These are phyloP conservation scores for Clitopilus passeckerianus DNA, from an alignment of 768 basidiomycete genomes.

Conservation along the genomic window DNA sequence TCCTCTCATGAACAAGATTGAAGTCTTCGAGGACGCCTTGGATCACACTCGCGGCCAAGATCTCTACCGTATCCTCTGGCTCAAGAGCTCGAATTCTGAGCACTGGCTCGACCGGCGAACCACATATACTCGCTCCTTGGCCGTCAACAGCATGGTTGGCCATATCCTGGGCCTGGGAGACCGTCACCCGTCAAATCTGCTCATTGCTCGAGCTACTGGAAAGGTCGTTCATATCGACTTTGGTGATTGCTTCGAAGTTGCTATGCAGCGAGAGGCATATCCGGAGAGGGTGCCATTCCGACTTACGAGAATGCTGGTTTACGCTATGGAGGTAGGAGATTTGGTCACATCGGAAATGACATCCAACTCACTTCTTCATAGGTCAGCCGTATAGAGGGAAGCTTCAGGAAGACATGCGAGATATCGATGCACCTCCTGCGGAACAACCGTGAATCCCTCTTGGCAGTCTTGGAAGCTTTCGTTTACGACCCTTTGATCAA, in stretches of 20 bases:
- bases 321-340: constrained; percentile 87
- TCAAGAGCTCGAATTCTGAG: constrained; percentile 90
- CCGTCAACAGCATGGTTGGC: constrained; percentile 95
- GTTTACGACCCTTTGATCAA: constrained; percentile 98
- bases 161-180: constrained; percentile 94
- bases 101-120: constrained; percentile 95
- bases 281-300: constrained; percentile 97
- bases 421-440: constrained; percentile 92
- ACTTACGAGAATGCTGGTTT: constrained; percentile 91
- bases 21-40: constrained; percentile 95
- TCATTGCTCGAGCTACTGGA: constrained; percentile 83
- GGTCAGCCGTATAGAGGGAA: constrained; percentile 96
- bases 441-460: constrained; percentile 91
- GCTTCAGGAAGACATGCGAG: constrained; percentile 89
- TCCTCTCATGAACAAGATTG: constrained; percentile 91
- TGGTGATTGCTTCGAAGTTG: constrained; percentile 96
- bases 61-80: constrained; percentile 90
- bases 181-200: constrained; percentile 88
- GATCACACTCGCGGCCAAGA: constrained; percentile 98
- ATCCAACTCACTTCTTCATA: constrained; percentile 21
- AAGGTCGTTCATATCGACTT: constrained; percentile 95
- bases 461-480: constrained; percentile 96
- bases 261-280: constrained; percentile 95
- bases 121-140: constrained; percentile 89
- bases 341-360: background rate